Evolutionary conservation across 176 grass and related monocot species (phyloP).

Genomic region (Microstegium vimineum): DNA sequence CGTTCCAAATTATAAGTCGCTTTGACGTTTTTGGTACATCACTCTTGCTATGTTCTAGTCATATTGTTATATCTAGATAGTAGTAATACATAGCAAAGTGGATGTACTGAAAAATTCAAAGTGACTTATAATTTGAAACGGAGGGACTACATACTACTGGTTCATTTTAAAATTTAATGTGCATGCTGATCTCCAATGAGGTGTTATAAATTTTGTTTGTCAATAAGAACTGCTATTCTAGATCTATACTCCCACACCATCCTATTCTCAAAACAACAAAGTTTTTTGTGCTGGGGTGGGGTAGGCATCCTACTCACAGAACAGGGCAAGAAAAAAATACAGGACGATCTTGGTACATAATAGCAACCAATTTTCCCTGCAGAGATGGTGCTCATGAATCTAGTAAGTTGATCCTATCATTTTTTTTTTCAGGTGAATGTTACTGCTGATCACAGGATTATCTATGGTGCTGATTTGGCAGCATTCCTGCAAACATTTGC

Average conservation of each 20-base stretch:
- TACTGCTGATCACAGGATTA: conserved; percentile 92
- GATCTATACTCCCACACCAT: background rate
- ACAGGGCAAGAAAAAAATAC: background rate
- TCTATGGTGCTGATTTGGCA: conserved; percentile 90
- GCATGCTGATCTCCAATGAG: background rate
- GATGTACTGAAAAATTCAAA: too few species aligned
- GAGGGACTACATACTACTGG: background rate
- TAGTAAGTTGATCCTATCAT: conserved; percentile 4
- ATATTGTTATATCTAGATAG: too few species aligned
- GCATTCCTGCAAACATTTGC: conserved; percentile 91
- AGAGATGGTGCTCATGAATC: background rate
- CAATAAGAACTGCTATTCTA: background rate
- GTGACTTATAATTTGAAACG: too few species aligned
- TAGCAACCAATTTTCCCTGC: background rate
- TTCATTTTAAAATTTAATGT: background rate
- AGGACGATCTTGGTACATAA: background rate
- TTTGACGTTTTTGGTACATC: too few species aligned
- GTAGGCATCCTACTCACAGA: background rate
- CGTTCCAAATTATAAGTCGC: too few species aligned
- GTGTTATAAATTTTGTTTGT: background rate
- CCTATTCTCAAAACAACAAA: background rate
- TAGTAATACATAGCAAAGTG: too few species aligned
- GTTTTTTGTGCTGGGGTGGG: background rate
- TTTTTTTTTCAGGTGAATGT: conserved; percentile 79
- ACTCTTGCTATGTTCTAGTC: too few species aligned